phyloP scores from a whole-genome alignment of 495 filamentous ascomycete genomes.

The Peziza echinospora region DNA sequence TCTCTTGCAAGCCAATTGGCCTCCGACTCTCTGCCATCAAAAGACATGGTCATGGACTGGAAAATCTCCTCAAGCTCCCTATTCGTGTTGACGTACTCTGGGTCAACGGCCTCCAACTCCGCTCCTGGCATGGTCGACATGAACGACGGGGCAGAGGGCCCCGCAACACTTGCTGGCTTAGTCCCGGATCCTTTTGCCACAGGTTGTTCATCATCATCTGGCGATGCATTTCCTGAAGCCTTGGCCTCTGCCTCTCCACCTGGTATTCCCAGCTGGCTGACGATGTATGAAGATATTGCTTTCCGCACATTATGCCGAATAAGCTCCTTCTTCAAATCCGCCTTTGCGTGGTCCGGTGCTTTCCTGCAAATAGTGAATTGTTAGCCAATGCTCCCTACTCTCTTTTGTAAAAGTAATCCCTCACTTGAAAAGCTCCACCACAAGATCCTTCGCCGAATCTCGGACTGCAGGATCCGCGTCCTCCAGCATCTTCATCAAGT shows the following conservation, averaged over 20 bases:
- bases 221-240: not conserved
- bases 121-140: slow-evolving; percentile 27
- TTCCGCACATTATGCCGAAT: slow-evolving; percentile 58
- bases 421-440: slow-evolving; percentile 70
- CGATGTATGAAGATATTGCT: slow-evolving; percentile 58
- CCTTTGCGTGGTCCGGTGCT: slow-evolving; percentile 63
- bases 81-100: slow-evolving; percentile 55
- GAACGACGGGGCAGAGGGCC: slow-evolving; percentile 29
- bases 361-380: slow-evolving; percentile 27
- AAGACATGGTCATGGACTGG: slow-evolving; percentile 51
- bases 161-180: slow-evolving; percentile 22
- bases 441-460: slow-evolving; percentile 55
- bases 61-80: slow-evolving; percentile 70
- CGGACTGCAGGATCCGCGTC: slow-evolving; percentile 72
- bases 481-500: slow-evolving; percentile 64
- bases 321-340: slow-evolving; percentile 66
- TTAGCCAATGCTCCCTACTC: not conserved
- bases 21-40: slow-evolving; percentile 80
- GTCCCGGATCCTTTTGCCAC: slow-evolving; percentile 4
- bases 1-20: slow-evolving; percentile 77
- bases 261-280: slow-evolving; percentile 44
- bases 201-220: not conserved
- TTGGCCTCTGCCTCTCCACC: slow-evolving; percentile 28
- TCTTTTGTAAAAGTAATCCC: slow-evolving; percentile 8
- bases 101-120: slow-evolving; percentile 49